phyloP scores from a whole-genome alignment of 306 rosid genomes.

The Quercus glauca region DNA sequence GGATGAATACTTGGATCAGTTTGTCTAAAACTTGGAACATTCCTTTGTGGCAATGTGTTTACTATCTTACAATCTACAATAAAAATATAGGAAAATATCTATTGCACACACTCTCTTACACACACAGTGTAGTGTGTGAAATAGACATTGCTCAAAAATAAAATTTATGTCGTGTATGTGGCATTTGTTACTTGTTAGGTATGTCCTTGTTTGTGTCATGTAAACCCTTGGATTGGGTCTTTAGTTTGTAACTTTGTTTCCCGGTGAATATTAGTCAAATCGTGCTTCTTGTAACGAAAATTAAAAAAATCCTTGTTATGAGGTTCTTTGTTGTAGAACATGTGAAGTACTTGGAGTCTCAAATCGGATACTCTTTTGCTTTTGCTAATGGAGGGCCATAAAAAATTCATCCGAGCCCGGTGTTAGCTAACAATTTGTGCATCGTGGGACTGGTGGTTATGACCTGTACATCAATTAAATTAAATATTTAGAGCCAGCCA shows the following conservation, averaged over 20 bases:
- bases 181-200: not conserved
- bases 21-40: constrained; percentile 18
- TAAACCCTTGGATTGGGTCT: not conserved
- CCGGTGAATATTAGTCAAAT: not conserved
- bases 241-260: not conserved
- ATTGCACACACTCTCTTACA: too few relatives aligned
- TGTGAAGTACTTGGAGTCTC: not conserved
- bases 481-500: too few relatives aligned
- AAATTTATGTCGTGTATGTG: not conserved
- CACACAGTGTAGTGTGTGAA: too few relatives aligned
- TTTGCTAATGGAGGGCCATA: too few relatives aligned
- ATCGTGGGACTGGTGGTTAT: too few relatives aligned
- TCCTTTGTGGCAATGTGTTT: not conserved
- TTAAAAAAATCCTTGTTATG: not conserved
- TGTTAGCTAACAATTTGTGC: too few relatives aligned
- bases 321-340: not conserved
- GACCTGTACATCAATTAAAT: too few relatives aligned
- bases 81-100: not conserved
- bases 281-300: not conserved
- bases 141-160: too few relatives aligned
- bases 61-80: not conserved
- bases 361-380: too few relatives aligned
- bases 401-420: too few relatives aligned
- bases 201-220: not conserved
- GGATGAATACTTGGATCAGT: constrained; percentile 27